Evolutionary conservation across 768 basidiomycete genomes (phyloP), one percentile per base, ranked within the genome.

Genomic region (Nevesoporus exiguus): DNA sequence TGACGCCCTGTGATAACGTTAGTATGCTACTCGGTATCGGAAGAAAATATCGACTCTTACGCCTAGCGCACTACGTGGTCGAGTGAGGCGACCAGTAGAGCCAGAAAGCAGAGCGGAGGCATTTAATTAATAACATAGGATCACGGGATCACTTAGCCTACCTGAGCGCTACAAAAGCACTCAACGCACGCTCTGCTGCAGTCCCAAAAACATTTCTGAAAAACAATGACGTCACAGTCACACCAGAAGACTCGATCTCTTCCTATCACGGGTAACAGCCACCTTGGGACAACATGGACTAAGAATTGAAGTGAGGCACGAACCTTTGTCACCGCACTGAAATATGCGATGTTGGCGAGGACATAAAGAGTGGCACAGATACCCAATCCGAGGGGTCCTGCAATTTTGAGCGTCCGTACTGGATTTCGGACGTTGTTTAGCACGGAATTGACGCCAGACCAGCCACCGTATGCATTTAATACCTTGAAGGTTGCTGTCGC

Each of bases 401-500:
- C 81, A 25, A 84, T 81, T 65, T 80, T 81, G 48, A 85, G 76
- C 7, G 83, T n/a, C n/a, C n/a, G n/a, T n/a, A n/a, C n/a, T n/a
- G 82, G 83, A 59, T 83, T 70, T 61, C 77, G 78, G 67, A 24
- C n/a, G n/a, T n/a, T n/a, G n/a, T n/a, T n/a, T n/a, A n/a, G n/a
- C n/a, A n/a, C n/a, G n/a, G n/a, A n/a, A n/a, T n/a, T n/a, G n/a
- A n/a, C n/a, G n/a, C n/a, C n/a, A n/a, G n/a, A n/a, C n/a, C n/a
- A n/a, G n/a, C n/a, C n/a, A n/a, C n/a, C n/a, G n/a, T n/a, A n/a
- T n/a, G n/a, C n/a, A n/a, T n/a, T n/a, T n/a, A n/a, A n/a, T n/a
- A 84, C 80, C 56, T 84, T 82, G 75, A 81, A 82, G 0, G 76
- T 82, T 3, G 80, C 83, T 0, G 82, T 81, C 1, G 81, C 82